Evolutionary conservation across 768 basidiomycete genomes (phyloP).

Genomic region (Cyclocybe cylindracea): DNA sequence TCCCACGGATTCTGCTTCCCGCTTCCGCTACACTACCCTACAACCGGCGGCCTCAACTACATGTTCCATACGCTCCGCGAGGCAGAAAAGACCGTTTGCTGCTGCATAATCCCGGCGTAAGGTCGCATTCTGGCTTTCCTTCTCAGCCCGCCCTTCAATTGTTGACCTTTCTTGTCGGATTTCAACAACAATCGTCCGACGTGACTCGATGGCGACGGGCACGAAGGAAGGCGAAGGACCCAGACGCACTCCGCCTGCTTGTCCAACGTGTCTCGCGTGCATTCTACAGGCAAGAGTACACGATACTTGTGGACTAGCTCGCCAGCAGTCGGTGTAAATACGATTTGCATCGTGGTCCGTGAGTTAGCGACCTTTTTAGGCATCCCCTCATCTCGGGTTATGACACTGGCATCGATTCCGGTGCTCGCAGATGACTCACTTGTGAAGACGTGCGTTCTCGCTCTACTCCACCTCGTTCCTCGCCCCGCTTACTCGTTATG

Average conservation of each 20-base stretch:
- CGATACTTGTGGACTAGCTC: conserved; percentile 92
- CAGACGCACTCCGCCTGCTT: conserved; percentile 80
- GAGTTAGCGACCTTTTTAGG: conserved; percentile 3
- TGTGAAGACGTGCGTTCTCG: conserved; percentile 67
- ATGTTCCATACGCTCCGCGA: no score
- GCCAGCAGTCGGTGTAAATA: conserved; percentile 95
- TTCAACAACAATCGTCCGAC: neutral
- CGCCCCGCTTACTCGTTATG: neutral
- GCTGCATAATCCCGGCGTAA: conserved; percentile 1
- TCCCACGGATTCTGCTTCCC: no score
- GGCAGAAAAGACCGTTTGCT: no score
- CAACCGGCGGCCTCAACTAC: no score
- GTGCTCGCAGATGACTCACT: conserved; percentile 77
- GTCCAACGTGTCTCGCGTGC: conserved; percentile 92
- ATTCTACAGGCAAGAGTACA: conserved; percentile 93
- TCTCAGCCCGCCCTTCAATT: conserved; percentile 3
- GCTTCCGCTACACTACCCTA: no score
- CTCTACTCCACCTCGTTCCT: neutral
- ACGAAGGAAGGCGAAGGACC: no score
- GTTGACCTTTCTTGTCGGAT: conserved; percentile 1
- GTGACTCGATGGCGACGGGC: conserved; percentile 61
- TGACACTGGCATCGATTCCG: conserved; percentile 47
- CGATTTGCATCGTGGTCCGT: conserved; percentile 17
- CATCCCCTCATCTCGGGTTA: conserved; percentile 5
- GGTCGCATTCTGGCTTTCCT: conserved; percentile 7